Conservation (phyloP, 108 stramenopile genomes). For the Nitzschia inconspicua region DNA sequence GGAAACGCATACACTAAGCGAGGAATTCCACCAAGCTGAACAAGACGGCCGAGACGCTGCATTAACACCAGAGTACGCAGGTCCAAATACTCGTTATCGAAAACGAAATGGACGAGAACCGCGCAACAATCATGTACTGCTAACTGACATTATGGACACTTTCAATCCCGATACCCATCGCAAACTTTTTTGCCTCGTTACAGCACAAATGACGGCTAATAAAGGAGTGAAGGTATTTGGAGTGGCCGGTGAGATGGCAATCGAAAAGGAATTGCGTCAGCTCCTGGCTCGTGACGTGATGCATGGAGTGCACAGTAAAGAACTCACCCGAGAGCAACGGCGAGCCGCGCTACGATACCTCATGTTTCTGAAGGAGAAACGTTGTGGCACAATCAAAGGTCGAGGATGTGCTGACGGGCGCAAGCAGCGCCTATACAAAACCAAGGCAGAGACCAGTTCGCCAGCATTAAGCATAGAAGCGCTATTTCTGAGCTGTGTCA, state of each 20-base stretch:
- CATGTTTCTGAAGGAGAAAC: slow-evolving; percentile 45
- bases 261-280: slow-evolving; percentile 40
- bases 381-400: slow-evolving; percentile 33
- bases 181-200: too few species aligned
- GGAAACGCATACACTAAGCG: too few species aligned
- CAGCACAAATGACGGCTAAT: too few species aligned
- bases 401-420: slow-evolving; percentile 40
- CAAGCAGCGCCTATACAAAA: slow-evolving; percentile 2
- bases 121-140: too few species aligned
- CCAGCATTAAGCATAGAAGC: slow-evolving; percentile 26
- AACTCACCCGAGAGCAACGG: slow-evolving; percentile 27
- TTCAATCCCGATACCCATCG: too few species aligned
- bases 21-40: too few species aligned
- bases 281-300: slow-evolving; percentile 30
- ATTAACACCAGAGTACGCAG: too few species aligned
- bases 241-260: slow-evolving; percentile 18
- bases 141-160: too few species aligned
- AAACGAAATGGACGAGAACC: too few species aligned
- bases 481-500: slow-evolving; percentile 14
- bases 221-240: slow-evolving; percentile 37
- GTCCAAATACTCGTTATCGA: too few species aligned
- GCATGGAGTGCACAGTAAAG: slow-evolving; percentile 9
- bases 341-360: slow-evolving; percentile 30
- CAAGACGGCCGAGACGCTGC: too few species aligned
- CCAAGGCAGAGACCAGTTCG: slow-evolving; percentile 28